Base-by-base conservation (phyloP, 2,329 filamentous ascomycete species). In the Gnomoniopsis smithogilvyi region DNA sequence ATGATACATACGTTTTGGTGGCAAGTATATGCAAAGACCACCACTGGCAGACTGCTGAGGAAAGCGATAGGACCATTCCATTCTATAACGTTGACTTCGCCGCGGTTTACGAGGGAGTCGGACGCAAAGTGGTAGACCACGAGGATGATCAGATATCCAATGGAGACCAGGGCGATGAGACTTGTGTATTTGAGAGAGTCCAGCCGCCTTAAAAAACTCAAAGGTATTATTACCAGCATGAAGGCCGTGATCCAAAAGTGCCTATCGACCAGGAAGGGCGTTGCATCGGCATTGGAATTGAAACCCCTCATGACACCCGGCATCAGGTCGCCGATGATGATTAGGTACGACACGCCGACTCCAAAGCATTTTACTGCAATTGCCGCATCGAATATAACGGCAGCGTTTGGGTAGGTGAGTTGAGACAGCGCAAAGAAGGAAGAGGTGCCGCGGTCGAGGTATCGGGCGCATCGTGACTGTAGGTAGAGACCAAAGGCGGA, bases 11-110 rank as follows among this genome's bases (percentile, higher is more conserved):
- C 91, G 72, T 99, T 99, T 70, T 99, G 95, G 74, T 99, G 95
- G 72, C 95, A 99, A 1, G 95, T 99, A 72, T 98, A 99, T n/a
- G 94, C 95, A 79, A 99, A 99, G 2, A 99, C 91, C 58, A 98
- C 93, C 55, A 99, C 92, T 0, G 95, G 95, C 64, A 99, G 85
- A 63, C 90, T 93, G 66, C 91, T 92, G 55, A 99, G 79, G 7
- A 90, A 87, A 38, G 89, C 84, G 11, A 96, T 80, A 3, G 91
- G 81, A 8, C 94, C 91, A 47, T 86, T 88, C 88, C 92, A 96
- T 62, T 84, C 78, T 63, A 97, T 80, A 33, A 92, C 77, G 51
- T 90, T 85, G 61, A 99, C 64, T 11, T 88, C 83, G 14, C 91
- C 89, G 55, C 91, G 85, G 54, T 90, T 85, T 19, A 85, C 82